phyloP scores from a whole-genome alignment of 495 filamentous ascomycete species.

The Gamarada debralockiae region DNA sequence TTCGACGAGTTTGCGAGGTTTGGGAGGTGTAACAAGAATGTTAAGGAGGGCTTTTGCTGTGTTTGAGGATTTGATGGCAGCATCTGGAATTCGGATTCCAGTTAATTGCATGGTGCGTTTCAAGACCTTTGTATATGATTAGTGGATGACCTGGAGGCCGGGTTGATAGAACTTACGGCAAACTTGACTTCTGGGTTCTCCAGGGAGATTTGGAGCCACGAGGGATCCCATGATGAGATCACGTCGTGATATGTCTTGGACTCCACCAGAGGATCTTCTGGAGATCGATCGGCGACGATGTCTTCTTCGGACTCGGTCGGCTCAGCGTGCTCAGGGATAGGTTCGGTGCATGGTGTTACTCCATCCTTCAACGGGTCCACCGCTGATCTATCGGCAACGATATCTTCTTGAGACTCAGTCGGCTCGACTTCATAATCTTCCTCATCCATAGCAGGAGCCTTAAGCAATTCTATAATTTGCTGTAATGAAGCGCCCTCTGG shows the following conservation, averaged over 20 bases:
- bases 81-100: slow-evolving; percentile 68
- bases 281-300: slow-evolving; percentile 19
- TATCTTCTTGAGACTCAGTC: slow-evolving; percentile 22
- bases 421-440: slow-evolving; percentile 3
- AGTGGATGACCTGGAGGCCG: slow-evolving; percentile 5
- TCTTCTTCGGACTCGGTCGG: slow-evolving; percentile 30
- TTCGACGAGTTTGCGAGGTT: slow-evolving; percentile 50
- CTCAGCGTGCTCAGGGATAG: slow-evolving; percentile 35
- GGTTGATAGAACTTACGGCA: slow-evolving; percentile 52
- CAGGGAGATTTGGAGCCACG: slow-evolving; percentile 54
- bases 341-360: neutral
- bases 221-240: slow-evolving; percentile 32
- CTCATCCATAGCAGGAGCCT: slow-evolving; percentile 6
- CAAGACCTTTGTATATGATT: slow-evolving; percentile 47
- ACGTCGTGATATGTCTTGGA: slow-evolving; percentile 10
- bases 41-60: slow-evolving; percentile 55
- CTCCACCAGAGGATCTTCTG: slow-evolving; percentile 7
- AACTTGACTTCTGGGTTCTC: slow-evolving; percentile 62
- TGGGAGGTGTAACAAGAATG: slow-evolving; percentile 50
- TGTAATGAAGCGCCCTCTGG: slow-evolving; percentile 6
- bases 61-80: slow-evolving; percentile 46
- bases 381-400: slow-evolving; percentile 17
- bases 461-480: slow-evolving; percentile 14
- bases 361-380: slow-evolving; percentile 10
- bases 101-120: slow-evolving; percentile 78